Evolutionary conservation across 116 monocot species (phyloP), one percentile per base, ranked within the genome.

Genomic region (Dioscorea cayenensis): DNA sequence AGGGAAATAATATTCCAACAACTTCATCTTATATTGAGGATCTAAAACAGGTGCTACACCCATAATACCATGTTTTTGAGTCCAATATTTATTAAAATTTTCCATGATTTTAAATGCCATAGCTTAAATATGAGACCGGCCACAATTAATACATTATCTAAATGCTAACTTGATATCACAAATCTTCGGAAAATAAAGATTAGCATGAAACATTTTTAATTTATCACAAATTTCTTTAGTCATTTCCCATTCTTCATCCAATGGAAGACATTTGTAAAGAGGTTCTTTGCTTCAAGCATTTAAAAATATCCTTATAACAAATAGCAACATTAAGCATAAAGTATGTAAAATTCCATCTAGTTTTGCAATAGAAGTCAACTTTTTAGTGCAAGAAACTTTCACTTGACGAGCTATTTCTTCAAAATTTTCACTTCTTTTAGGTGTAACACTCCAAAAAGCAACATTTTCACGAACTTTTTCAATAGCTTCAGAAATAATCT

Each of bases 41-140:
- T n/a, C n/a, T n/a, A n/a, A 50, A 17, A 70, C 23, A 18, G 36
- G 32, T 23, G 70, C 49, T 20, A 77, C 64, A 18, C 62, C 77
- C 64, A 77, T 70, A 6, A 70, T 21, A 17, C 64, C 62, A 70
- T 77, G 69, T 18, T 70, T 70, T 12, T 55, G 12, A 63, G 17
- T 1, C 64, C 77, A 77, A 71, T 71, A 77, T 60, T 71, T 77
- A 6, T 77, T 23, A 64, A 77, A 38, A n/a, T 77, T 77, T 4
- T 22, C 27, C 0, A 25, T 18, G 59, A 66, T 66, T 19, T 43
- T 71, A 37, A 29, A 20, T 36, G 77, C 49, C 71, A 77, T 77
- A 10, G 19, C 7, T 25, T 21, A n/a, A 9, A 72, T 49, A 14
- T 51, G 17, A 27, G 21, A 36, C 8, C 65, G 70, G 7, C 11